Evolutionary conservation across 345 rosid species (phyloP).

Genomic region (Salix udensis): DNA sequence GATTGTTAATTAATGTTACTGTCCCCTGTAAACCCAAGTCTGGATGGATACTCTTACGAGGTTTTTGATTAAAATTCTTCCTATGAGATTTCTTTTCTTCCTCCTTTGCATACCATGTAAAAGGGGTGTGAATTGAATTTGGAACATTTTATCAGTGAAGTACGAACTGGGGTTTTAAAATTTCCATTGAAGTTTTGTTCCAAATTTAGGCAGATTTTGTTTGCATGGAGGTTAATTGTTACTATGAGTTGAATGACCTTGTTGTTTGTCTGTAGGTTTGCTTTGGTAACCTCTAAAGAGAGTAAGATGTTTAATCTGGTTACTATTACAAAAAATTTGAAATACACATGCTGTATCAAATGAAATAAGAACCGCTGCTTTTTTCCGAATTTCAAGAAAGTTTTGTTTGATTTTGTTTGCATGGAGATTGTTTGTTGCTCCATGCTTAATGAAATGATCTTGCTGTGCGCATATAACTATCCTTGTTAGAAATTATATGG

Average conservation of each 20-base stretch:
- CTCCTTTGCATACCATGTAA: neutral
- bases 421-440: too few species aligned
- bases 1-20: neutral
- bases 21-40: neutral
- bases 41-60: neutral
- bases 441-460: too few species aligned
- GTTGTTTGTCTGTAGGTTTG: neutral
- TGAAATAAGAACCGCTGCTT: too few species aligned
- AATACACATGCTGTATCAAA: too few species aligned
- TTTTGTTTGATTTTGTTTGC: too few species aligned
- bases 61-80: too few species aligned
- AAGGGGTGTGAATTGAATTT: neutral
- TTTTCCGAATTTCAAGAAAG: too few species aligned
- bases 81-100: neutral
- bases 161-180: too few species aligned
- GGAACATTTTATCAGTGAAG: neutral
- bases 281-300: neutral
- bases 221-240: neutral
- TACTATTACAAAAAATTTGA: neutral
- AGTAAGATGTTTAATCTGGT: neutral
- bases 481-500: neutral
- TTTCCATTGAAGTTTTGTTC: too few species aligned
- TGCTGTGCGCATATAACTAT: neutral
- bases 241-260: neutral
- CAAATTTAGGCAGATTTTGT: too few species aligned